Evolutionary conservation across 306 rosid genomes (phyloP), one percentile per base, ranked within the genome.

Genomic region (Carpinus fangiana): DNA sequence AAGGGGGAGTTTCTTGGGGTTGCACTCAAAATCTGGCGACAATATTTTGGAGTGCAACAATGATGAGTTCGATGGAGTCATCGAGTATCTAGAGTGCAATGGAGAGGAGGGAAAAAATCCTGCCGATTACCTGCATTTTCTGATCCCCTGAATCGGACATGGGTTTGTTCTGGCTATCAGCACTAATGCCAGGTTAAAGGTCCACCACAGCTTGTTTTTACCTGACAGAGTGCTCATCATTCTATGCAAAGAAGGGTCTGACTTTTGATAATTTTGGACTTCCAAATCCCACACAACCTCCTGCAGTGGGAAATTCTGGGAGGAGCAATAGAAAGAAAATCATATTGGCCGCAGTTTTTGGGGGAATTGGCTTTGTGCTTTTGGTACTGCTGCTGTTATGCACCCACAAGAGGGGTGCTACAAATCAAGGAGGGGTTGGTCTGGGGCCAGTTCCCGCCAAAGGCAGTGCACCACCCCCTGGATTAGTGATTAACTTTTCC

Each of bases 1-100:
- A 94, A 88, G 78, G 97, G 97, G 34, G 91, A 85, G 18, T 90
- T 81, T 79, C 85, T 94, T 5, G 97, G 96, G 61, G 82, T 73
- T 74, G 78, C 87, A 13, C 86, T 94, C 89, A 78, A 94, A 87
- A 78, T 81, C 90, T 10, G 98, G 98, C 43, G 89, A 84, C 7
- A 73, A 86, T 72, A 60, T 94, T 71, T 77, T 90, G 78, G 83
- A 83, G 46, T 84, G 94, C 28, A 80, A 86, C 74, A 73, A 79
- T 26, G 81, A 78, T 43, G 94, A 94, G 72, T 72, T 90, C 68
- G 95, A 94, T 81, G 94, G 83, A 79, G 89, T 89, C 73, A 91
- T 94, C 79, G 77, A 74, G 62, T 92, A 86, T 82, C 87, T 94
- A 75, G 93, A 82, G 86, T 84, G 85, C 50, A 89, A 84, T 20